Conservation (phyloP, 768 basidiomycete species). For the Mycena galericulata region DNA sequence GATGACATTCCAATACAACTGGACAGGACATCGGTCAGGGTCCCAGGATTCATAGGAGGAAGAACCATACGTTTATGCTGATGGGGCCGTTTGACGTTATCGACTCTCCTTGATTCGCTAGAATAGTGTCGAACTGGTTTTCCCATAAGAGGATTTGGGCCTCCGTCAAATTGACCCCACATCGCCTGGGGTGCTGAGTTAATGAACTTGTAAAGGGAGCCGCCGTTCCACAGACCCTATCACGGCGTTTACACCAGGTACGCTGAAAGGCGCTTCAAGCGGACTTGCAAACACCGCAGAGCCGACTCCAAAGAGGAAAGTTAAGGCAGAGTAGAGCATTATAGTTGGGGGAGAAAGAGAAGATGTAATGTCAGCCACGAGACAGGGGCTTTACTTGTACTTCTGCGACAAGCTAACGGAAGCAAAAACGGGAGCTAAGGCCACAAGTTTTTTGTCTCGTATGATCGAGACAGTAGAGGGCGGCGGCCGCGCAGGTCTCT, state of each 20-base stretch:
- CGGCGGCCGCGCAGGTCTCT: too few species aligned
- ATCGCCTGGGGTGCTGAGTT: background rate
- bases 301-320: background rate
- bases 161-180: background rate
- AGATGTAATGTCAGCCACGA: too few species aligned
- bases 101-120: background rate
- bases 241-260: background rate
- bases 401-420: too few species aligned
- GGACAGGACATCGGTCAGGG: background rate
- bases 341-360: background rate
- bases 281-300: conserved; percentile 9
- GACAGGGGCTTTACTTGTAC: too few species aligned
- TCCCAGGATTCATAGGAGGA: background rate
- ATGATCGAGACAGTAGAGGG: too few species aligned
- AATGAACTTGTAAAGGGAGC: background rate
- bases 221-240: background rate
- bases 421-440: too few species aligned
- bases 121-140: background rate
- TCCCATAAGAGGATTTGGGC: background rate
- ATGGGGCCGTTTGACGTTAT: background rate
- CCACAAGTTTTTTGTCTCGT: too few species aligned
- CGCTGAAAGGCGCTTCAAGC: background rate
- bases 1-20: conserved; percentile 53
- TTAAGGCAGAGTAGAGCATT: conserved; percentile 20
- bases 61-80: background rate